Evolutionary conservation across 2,329 filamentous ascomycete genomes (phyloP), one percentile per base, ranked within the genome.

Genomic region (Microdochium paspali): DNA sequence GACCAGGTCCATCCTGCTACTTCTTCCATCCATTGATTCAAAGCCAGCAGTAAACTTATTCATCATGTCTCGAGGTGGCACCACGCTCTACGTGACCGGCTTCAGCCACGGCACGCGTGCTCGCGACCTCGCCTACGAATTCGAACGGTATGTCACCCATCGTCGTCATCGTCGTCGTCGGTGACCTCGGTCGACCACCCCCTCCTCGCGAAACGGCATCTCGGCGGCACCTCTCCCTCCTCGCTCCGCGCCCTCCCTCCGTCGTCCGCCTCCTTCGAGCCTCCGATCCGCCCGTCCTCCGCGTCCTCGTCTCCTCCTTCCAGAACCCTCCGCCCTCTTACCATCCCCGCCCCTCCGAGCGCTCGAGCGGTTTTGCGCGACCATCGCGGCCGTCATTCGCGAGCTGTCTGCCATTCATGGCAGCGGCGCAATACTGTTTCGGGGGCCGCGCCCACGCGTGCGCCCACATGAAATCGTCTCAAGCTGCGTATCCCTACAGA

Each of bases 111-210:
- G 91, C 70, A 96, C 91, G 70, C 89, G 93, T 77, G 90, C 93
- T 70, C 89, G 93, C 82, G 90, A 98, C 79, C 87, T 97, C 70
- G 90, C 91, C 77, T 96, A 95, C 87, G 91, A 97, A 80, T 97
- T 97, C 87, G 91, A 97, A 90, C 90, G 91, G 89, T 96, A 95
- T 82, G 90, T 95, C 79, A 77, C 70, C 74, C 71, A 73, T 58
- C 61, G 64, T 67, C 69, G 66, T 66, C 67, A 64, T 69, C 72
- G 64, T 67, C 69, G 66, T 66, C 67, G 64, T 69, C 72, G 69
- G 71, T 70, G 64, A 66, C 63, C 69, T 63, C 63, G 63, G 62
- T 65, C 66, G 61, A 62, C 59, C 61, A 23, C 44, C 30, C 59
- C 67, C 67, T 70, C 67, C 64, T 62, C 66, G 65, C 62, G 68